Conservation (phyloP, 331 rosid species). For the Acacia pycnantha region DNA sequence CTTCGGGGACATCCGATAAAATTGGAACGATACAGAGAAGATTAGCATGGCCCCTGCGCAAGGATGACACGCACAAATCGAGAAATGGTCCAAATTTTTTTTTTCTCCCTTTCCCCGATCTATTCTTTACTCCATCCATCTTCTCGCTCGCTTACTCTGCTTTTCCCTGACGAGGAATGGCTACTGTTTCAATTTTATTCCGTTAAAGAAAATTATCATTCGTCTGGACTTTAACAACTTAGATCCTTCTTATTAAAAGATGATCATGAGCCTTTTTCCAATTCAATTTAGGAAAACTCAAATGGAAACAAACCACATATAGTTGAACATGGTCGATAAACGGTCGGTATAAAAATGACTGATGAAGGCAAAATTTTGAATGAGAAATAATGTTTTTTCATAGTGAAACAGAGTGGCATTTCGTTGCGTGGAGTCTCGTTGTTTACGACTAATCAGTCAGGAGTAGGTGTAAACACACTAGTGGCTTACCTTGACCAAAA, state of each 20-base stretch:
- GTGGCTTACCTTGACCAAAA: neutral
- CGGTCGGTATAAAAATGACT: too few relatives aligned
- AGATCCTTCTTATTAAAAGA: too few relatives aligned
- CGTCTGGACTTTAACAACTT: too few relatives aligned
- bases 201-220: neutral
- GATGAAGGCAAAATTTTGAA: too few relatives aligned
- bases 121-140: neutral
- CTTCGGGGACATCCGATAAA: slow-evolving; percentile 13
- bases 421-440: too few relatives aligned
- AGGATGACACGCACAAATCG: slow-evolving; percentile 17
- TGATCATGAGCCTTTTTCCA: too few relatives aligned
- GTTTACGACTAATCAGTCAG: too few relatives aligned
- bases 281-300: too few relatives aligned
- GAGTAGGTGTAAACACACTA: neutral
- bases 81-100: neutral
- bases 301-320: too few relatives aligned
- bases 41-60: slow-evolving; percentile 16
- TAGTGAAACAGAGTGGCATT: too few relatives aligned
- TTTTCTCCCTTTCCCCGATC: neutral
- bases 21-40: slow-evolving; percentile 17
- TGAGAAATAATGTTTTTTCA: too few relatives aligned
- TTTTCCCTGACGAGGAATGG: neutral
- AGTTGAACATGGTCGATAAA: too few relatives aligned
- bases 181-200: neutral
- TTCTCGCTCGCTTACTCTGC: neutral